A percentile compares a stretch with the other conserved stretches of the same genome.
Conservation (phyloP, 805 yeast genomes). For the Kazachstania africana region DNA sequence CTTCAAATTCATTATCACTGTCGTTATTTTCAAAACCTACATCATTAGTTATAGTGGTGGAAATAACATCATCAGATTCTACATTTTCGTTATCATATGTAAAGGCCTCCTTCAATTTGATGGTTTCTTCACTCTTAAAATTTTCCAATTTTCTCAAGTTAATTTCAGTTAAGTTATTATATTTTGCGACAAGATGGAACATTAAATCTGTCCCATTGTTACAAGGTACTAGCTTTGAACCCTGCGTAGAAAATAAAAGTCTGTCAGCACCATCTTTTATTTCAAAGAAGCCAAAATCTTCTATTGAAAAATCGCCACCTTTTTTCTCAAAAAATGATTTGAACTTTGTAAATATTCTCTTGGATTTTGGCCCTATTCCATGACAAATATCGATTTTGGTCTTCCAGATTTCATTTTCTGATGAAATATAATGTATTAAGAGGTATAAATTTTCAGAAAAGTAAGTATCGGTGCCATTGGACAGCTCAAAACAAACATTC, state of each 20-base stretch:
- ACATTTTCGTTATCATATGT: background rate
- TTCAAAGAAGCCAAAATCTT: too few species aligned
- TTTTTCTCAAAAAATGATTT: too few species aligned
- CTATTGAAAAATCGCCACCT: too few species aligned
- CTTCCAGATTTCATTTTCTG: background rate
- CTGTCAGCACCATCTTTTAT: too few species aligned
- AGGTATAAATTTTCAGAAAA: conserved; percentile 1
- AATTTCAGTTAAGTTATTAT: background rate
- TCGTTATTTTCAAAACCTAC: background rate
- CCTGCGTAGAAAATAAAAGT: too few species aligned
- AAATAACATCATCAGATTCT: conserved; percentile 3
- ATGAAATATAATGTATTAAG: too few species aligned
- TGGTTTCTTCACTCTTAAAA: background rate
- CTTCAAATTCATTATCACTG: background rate
- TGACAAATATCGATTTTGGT: background rate
- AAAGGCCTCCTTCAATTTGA: background rate
- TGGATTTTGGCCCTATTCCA: conserved; percentile 4
- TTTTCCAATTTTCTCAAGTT: too few species aligned
- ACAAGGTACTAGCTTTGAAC: too few species aligned
- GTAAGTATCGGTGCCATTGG: conserved; percentile 1
- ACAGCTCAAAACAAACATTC: conserved; percentile 2
- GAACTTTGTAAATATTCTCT: conserved; percentile 1
- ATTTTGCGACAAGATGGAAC: too few species aligned
- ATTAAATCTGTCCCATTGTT: too few species aligned
- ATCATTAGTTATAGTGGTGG: conserved; percentile 1